Evolutionary conservation across 768 basidiomycete genomes (phyloP).

Genomic region (Auricularia sp.): DNA sequence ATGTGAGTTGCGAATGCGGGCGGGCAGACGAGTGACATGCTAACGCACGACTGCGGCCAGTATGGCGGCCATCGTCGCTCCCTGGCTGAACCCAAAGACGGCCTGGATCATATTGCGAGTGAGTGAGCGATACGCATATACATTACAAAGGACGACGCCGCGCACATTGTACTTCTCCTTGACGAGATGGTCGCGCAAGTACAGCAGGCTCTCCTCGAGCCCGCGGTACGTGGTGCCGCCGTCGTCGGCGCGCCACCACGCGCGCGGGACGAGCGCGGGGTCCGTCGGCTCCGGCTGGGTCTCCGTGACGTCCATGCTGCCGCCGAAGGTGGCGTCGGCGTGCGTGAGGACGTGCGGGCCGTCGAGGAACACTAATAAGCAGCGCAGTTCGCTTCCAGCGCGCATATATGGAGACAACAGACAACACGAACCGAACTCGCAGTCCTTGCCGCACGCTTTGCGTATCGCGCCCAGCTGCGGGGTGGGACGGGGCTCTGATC

Average conservation of each 20-base stretch:
- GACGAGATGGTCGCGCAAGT: conserved; percentile 46
- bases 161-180: conserved; percentile 57
- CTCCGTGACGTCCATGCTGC: not conserved
- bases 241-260: conserved; percentile 44
- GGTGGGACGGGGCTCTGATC: not conserved
- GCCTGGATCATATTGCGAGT: conserved; percentile 44
- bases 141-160: not conserved
- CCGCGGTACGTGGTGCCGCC: conserved; percentile 44
- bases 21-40: not conserved
- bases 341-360: too few species aligned
- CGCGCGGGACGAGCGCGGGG: too few species aligned
- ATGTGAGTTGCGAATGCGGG: not conserved
- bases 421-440: conserved; percentile 53
- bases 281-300: conserved; percentile 24
- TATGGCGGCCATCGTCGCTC: conserved; percentile 64
- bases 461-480: conserved; percentile 59
- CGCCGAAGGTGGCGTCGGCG: not conserved
- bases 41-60: conserved; percentile 55
- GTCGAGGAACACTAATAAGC: not conserved
- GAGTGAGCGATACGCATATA: too few species aligned
- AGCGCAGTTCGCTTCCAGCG: conserved; percentile 1
- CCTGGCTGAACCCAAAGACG: conserved; percentile 77
- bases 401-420: not conserved
- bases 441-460: conserved; percentile 51
- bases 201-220: conserved; percentile 44